Evolutionary conservation across 495 filamentous ascomycete genomes (phyloP), one percentile per base, ranked within the genome.

Genomic region (Aspergillus wentii): DNA sequence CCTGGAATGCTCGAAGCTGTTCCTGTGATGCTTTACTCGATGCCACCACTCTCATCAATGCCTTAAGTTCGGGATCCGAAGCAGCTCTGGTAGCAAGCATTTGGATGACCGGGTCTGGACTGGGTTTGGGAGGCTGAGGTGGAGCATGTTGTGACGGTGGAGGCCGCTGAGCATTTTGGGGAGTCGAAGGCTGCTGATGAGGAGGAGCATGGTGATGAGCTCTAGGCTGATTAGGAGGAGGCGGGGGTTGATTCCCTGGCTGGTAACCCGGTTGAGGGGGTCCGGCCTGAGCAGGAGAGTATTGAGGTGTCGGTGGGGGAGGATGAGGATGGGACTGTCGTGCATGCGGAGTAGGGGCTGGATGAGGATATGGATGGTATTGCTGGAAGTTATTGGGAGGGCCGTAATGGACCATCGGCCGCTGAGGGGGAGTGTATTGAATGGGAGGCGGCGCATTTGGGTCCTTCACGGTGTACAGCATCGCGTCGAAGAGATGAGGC

Each of bases 41-140:
- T 4, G 94, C 94, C 7, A 99, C 94, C 9, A 90, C 80, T 51
- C 87, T 84, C 94, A 99, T 99, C 8, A 99, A 72, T n/a, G 82
- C 80, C 49, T 95, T 90, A n/a, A 99, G 70, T 32, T 88, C 76
- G 2, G 85, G 81, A 55, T 99, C 86, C 13, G 83, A 80, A 1
- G 86, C 85, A 11, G 94, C 94, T 48, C 79, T 77, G 43, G 87
- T 86, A 2, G 94, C 94, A 28, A 99, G 65, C 57, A 88, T 88
- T 38, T 94, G 85, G 40, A 99, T 99, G 28, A 99, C 94, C 3
- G 94, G 94, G 57, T 99, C 94, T 3, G 85, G 78, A 27, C 79
- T 79, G 2, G 69, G 64, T 43, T 75, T 69, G 2, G 70, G 46
- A 23, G 69, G 59, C 38, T 70, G 64, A 6, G 61, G 30, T 9